Evolutionary conservation across 2,329 filamentous ascomycete genomes (phyloP).

Genomic region (Proliferodiscus dingleyae): DNA sequence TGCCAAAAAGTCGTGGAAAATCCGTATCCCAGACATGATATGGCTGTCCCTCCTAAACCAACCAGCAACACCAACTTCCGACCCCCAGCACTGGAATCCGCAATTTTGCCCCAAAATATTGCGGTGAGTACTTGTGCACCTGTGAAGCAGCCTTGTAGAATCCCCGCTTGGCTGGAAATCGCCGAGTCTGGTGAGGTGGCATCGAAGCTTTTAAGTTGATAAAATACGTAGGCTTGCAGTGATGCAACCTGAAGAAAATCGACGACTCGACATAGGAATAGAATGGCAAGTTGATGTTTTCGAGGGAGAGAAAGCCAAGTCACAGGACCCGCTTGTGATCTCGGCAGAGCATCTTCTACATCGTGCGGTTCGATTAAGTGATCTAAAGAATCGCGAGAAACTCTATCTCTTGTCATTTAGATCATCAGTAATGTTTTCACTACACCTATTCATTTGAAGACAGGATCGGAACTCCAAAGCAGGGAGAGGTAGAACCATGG

Average conservation of each 20-base stretch:
- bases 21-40: conserved; percentile 62
- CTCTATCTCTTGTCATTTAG: no score
- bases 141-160: conserved; percentile 61
- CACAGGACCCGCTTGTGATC: conserved; percentile 33
- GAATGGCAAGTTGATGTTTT: conserved; percentile 64
- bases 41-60: conserved; percentile 55
- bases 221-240: conserved; percentile 63
- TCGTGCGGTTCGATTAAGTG: background rate
- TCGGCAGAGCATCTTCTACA: background rate
- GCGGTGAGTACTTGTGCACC: conserved; percentile 64
- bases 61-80: conserved; percentile 55
- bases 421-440: no score
- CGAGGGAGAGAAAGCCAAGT: conserved; percentile 67
- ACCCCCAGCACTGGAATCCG: conserved; percentile 51
- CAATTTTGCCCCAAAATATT: conserved; percentile 60
- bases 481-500: no score
- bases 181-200: conserved; percentile 29
- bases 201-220: conserved; percentile 61
- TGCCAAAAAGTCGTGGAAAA: conserved; percentile 57
- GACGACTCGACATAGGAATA: conserved; percentile 65
- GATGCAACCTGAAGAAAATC: conserved; percentile 69
- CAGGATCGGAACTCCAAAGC: no score
- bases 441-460: no score
- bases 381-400: no score
- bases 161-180: conserved; percentile 60